Percentiles rank a stretch among this genome's conserved stretches.
Evolutionary conservation across 1,284 basidiomycete species (phyloP).

Genomic region (Athelia sp.): DNA sequence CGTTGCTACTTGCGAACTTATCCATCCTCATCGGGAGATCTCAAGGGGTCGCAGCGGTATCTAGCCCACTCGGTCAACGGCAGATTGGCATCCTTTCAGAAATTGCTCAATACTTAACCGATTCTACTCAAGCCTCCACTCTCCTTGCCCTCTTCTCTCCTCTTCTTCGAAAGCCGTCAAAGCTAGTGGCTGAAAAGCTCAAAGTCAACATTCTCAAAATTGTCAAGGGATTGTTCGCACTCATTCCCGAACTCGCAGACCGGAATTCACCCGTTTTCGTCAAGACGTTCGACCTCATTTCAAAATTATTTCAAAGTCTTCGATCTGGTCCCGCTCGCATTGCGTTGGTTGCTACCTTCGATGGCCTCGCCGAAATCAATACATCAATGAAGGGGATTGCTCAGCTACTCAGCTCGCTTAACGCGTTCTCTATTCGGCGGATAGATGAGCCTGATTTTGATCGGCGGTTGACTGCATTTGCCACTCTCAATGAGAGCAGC

Average conservation of each 20-base stretch:
- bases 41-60: constrained; percentile 49
- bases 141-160: constrained; percentile 78
- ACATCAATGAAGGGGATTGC: constrained; percentile 43
- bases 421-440: constrained; percentile 80
- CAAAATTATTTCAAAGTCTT: constrained; percentile 73
- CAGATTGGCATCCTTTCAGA: constrained; percentile 81
- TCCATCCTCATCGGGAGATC: constrained; percentile 65
- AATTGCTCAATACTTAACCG: constrained; percentile 72
- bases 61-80: constrained; percentile 76
- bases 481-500: constrained; percentile 63
- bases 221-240: constrained; percentile 67
- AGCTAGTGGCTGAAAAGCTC: constrained; percentile 79
- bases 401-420: constrained; percentile 66
- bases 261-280: constrained; percentile 42
- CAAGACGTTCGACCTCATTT: constrained; percentile 64
- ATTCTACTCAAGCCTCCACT: constrained; percentile 69
- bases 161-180: constrained; percentile 74
- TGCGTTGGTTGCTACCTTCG: constrained; percentile 64
- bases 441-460: constrained; percentile 95
- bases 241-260: constrained; percentile 65
- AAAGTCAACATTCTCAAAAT: constrained; percentile 85
- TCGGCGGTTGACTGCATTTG: constrained; percentile 76
- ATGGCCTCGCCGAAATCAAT: constrained; percentile 51
- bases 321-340: constrained; percentile 66
- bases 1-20: constrained; percentile 71